Percentiles rank a stretch among this genome's conserved stretches.
Conservation (phyloP, 2,329 filamentous ascomycete genomes). For the Alternaria sp. region DNA sequence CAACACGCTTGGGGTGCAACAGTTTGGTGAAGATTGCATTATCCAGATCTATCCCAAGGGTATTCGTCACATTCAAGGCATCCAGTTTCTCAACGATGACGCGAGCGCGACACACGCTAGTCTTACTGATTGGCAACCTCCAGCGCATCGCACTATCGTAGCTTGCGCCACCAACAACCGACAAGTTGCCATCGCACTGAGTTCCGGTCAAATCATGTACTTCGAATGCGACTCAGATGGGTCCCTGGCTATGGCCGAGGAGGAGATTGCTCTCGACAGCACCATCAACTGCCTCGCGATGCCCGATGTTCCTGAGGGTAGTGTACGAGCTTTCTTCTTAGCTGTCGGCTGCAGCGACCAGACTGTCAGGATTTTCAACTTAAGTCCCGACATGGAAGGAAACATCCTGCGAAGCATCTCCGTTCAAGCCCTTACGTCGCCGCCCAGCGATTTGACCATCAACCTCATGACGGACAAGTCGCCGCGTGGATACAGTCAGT, state of each 20-base stretch:
- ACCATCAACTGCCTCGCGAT: constrained; percentile 95
- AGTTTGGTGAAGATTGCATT: constrained; percentile 90
- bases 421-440: constrained; percentile 89
- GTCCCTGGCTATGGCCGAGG: constrained; percentile 87
- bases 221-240: constrained; percentile 97
- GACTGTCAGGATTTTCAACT: constrained; percentile 89
- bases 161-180: constrained; percentile 91
- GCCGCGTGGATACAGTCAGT: constrained; percentile 85
- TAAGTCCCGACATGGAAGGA: constrained; percentile 83
- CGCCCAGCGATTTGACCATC: constrained; percentile 86
- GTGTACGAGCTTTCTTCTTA: constrained; percentile 86
- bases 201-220: constrained; percentile 95
- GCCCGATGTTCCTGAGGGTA: constrained; percentile 89
- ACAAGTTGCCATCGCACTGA: constrained; percentile 92
- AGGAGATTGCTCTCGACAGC: constrained; percentile 92
- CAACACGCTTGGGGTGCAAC: constrained; percentile 89
- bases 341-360: constrained; percentile 97
- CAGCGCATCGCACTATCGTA: constrained; percentile 93
- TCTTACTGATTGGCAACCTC: constrained; percentile 92
- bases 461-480: constrained; percentile 96
- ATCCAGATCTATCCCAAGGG: constrained; percentile 97
- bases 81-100: constrained; percentile 48
- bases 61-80: constrained; percentile 84
- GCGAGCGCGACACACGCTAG: constrained; percentile 58
- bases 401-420: constrained; percentile 82